Evolutionary conservation across 495 filamentous ascomycete species (phyloP).

Genomic region (Collariella sp.): DNA sequence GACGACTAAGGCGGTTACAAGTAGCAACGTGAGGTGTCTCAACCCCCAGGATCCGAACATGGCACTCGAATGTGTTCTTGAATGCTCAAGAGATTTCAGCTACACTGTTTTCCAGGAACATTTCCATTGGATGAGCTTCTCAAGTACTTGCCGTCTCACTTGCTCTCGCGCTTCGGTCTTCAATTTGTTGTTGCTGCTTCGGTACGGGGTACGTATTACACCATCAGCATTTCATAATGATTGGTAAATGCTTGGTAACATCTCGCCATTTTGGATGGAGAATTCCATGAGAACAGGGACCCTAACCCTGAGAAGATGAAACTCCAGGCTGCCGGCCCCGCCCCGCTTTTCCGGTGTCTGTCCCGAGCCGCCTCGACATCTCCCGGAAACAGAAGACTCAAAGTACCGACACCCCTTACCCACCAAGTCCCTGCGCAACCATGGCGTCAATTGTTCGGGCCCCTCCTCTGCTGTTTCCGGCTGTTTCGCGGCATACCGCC

Average conservation of each 20-base stretch:
- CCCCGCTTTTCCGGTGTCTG: too few relatives aligned
- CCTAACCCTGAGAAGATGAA: background rate
- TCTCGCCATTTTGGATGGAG: background rate
- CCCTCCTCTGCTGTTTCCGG: constrained; percentile 62
- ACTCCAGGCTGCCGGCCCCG: too few relatives aligned
- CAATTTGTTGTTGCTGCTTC: background rate
- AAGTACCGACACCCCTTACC: too few relatives aligned
- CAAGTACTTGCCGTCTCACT: background rate
- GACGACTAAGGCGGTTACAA: constrained; percentile 4
- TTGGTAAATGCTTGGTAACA: too few relatives aligned
- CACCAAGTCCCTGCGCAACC: background rate
- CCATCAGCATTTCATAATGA: constrained; percentile 7
- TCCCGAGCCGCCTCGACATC: too few relatives aligned
- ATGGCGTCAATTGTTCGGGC: constrained; percentile 29
- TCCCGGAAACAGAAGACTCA: too few relatives aligned
- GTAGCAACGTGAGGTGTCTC: constrained; percentile 1
- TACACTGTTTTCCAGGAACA: too few relatives aligned
- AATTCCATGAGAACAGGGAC: background rate
- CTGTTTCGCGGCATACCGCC: constrained; percentile 82
- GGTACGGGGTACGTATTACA: too few relatives aligned
- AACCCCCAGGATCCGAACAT: constrained; percentile 6
- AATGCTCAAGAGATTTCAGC: too few relatives aligned
- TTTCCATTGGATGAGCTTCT: too few relatives aligned
- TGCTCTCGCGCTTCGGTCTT: constrained; percentile 3
- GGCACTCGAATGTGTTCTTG: background rate